Base-by-base conservation (phyloP, 2,329 filamentous ascomycete species). In the Sordariomycetes sp. region DNA sequence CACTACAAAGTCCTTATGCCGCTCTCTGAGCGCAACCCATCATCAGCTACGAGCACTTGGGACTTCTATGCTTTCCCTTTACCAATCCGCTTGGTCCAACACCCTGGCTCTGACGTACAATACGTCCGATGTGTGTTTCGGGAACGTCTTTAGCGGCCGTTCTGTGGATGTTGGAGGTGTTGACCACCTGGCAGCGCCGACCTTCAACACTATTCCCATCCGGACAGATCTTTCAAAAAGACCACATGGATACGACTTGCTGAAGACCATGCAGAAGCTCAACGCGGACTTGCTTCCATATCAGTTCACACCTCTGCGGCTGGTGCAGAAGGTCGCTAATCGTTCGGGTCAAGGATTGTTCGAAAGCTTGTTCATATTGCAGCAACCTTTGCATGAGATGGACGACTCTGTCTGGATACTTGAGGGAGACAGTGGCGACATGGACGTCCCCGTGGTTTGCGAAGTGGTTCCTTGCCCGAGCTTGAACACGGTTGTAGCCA, bases 131-230 rank as follows among this genome's bases (percentile, higher is more conserved):
- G 47, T 94, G 5, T 92, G 85, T 52, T 94, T 95, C 48, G 88
- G 90, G 1, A 92, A 86, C 46, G 80, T 95, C 3, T 71, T 90
- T 36, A 88, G 77, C 48, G 87, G 88, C 2, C 76, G 88, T 7
- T 80, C 78, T 1, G 51, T 85, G 8, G 59, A 74, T 1, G 54
- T 88, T 3, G 69, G 81, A 6, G 72, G 70, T 0, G 63, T 90
- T 9, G 78, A 88, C 24, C 64, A 68, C 4, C 70, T 94, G 6
- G 73, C 93, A n/a, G 86, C 85, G 0, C 88, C 88, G 0, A 94
- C 86, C 52, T 94, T 95, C 65, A 95, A 94, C 50, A 94, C 88
- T 0, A 58, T 94, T 10, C 86, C 88, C 0, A 50, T 87, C 2
- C 72, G 86, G 18, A 58, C 76, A 12, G 58, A 75, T 21, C 40